Conservation (phyloP, 1,139 yeast species). For the Keqinozyma sinolaborantium region DNA sequence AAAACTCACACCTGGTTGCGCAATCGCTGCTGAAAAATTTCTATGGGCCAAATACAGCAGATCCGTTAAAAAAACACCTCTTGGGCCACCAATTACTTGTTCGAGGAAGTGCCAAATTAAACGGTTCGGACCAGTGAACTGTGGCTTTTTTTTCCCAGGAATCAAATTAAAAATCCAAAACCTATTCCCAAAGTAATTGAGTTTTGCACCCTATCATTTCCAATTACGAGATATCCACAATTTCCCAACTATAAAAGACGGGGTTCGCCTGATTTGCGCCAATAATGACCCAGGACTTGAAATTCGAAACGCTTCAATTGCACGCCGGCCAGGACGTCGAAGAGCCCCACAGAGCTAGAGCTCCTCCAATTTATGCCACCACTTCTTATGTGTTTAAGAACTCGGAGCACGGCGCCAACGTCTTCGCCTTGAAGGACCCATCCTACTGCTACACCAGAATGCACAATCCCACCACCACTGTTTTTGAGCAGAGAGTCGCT, state of each 20-base stretch:
- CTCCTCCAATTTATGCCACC: constrained; percentile 90
- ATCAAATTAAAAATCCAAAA: too few species aligned
- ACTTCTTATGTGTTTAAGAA: constrained; percentile 82
- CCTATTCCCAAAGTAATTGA: too few species aligned
- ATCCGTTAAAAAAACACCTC: too few species aligned
- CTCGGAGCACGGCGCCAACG: constrained; percentile 87
- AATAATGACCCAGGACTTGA: constrained; percentile 2
- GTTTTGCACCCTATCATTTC: too few species aligned
- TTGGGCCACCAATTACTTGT: too few species aligned
- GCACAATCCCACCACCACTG: constrained; percentile 89
- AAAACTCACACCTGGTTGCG: too few species aligned
- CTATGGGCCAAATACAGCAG: too few species aligned
- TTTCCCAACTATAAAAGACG: background rate
- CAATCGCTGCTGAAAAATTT: too few species aligned
- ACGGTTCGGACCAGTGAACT: too few species aligned
- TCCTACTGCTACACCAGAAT: constrained; percentile 88
- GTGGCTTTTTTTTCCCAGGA: too few species aligned
- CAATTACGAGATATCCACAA: background rate
- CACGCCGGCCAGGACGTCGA: constrained; percentile 85
- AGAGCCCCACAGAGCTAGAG: constrained; percentile 68
- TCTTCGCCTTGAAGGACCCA: constrained; percentile 77
- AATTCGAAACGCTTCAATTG: constrained; percentile 83
- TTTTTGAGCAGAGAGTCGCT: constrained; percentile 87
- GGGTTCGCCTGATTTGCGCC: background rate
- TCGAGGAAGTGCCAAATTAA: too few species aligned